Conservation (phyloP, 805 yeast species). For the Wickerhamiella azyma region DNA sequence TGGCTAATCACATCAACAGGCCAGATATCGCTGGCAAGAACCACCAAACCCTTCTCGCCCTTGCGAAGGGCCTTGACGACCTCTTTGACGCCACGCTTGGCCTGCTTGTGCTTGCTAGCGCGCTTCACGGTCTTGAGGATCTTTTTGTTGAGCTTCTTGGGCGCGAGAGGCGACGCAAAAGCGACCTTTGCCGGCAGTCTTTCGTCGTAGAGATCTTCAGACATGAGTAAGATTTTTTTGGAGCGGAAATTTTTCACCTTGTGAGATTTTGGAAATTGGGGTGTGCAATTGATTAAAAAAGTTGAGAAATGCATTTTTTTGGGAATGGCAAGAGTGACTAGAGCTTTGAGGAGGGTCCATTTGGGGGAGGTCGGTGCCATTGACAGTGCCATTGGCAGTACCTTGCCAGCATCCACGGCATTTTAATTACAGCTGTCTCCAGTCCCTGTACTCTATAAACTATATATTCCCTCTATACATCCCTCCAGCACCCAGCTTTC, state of each 20-base stretch:
- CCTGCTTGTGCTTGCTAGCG: conserved; percentile 96
- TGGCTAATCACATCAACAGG: conserved; percentile 97
- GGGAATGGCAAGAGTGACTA: too few species aligned
- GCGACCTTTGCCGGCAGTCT: conserved; percentile 83
- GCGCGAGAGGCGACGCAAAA: conserved; percentile 89
- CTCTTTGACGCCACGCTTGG: conserved; percentile 97
- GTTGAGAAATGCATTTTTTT: too few species aligned
- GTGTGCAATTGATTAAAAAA: not conserved
- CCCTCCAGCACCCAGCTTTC: too few species aligned
- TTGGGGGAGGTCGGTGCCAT: too few species aligned
- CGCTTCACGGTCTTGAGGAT: conserved; percentile 90
- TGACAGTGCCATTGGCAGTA: too few species aligned
- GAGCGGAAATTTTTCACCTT: not conserved
- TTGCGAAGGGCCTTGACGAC: conserved; percentile 95
- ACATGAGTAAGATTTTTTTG: conserved; percentile 21
- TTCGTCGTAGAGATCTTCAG: conserved; percentile 70
- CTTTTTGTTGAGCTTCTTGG: conserved; percentile 90
- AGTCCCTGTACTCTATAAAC: too few species aligned
- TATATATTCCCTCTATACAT: too few species aligned
- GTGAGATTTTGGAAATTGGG: not conserved
- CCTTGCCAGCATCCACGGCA: too few species aligned
- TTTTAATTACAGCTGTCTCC: too few species aligned
- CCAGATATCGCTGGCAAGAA: conserved; percentile 95
- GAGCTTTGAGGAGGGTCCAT: too few species aligned
- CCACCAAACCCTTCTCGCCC: conserved; percentile 93